Percentiles rank a stretch among this genome's conserved stretches.
phyloP scores from a whole-genome alignment of 2,329 filamentous ascomycete species.

The Fusarium paranaense region DNA sequence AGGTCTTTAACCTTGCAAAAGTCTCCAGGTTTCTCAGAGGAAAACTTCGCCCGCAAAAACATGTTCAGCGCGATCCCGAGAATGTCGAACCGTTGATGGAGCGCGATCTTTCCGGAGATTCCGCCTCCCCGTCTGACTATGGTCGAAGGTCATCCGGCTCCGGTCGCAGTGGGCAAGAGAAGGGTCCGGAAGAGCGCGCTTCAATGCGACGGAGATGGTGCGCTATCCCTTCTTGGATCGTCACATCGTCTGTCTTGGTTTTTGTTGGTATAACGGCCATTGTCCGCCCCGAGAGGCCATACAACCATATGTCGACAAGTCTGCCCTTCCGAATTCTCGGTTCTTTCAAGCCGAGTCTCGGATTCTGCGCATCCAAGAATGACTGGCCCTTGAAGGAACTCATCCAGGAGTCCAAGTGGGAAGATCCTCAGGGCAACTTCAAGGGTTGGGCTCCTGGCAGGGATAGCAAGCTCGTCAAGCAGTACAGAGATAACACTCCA shows the following conservation, averaged over 20 bases:
- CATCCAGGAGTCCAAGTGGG: slow-evolving; percentile 40
- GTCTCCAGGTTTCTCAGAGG: slow-evolving; percentile 25
- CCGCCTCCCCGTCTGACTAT: not conserved
- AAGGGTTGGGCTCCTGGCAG: slow-evolving; percentile 50
- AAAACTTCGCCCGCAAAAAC: slow-evolving; percentile 25
- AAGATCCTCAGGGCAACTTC: slow-evolving; percentile 41
- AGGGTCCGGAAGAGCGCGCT: slow-evolving; percentile 6
- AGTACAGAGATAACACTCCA: slow-evolving; percentile 41
- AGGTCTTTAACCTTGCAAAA: slow-evolving; percentile 12
- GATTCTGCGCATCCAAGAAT: slow-evolving; percentile 37
- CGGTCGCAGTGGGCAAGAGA: slow-evolving; percentile 14
- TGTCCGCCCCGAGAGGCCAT: slow-evolving; percentile 43
- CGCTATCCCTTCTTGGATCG: slow-evolving; percentile 24
- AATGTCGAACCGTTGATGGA: slow-evolving; percentile 31
- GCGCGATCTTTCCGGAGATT: not conserved
- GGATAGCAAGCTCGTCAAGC: slow-evolving; percentile 34
- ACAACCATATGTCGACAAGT: slow-evolving; percentile 46
- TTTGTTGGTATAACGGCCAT: slow-evolving; percentile 38
- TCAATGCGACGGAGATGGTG: slow-evolving; percentile 14
- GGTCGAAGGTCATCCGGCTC: slow-evolving; percentile 10
- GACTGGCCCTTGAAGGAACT: slow-evolving; percentile 46
- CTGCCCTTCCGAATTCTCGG: slow-evolving; percentile 44
- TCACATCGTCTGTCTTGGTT: slow-evolving; percentile 17
- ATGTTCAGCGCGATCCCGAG: slow-evolving; percentile 30
- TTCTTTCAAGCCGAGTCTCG: slow-evolving; percentile 34